Evolutionary conservation across 306 rosid genomes (phyloP), one percentile per base, ranked within the genome.

Genomic region (Amphicarpaea edgeworthii): DNA sequence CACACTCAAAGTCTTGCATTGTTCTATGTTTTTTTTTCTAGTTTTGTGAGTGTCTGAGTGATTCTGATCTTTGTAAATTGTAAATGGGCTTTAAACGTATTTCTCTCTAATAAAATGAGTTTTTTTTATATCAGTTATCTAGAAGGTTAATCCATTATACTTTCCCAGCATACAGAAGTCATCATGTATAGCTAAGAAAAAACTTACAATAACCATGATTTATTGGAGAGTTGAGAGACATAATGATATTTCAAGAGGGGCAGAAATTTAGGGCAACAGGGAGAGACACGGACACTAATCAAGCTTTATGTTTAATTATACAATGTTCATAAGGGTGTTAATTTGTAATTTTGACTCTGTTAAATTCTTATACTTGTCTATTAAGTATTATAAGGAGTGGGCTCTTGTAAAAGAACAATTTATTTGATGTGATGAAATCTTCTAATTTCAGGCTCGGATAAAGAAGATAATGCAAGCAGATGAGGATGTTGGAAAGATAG

Each of bases 401-500:
- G 28, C 34, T 68, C 40, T 60, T 67, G 49, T 24, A 42, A 81
- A 57, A n/a, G 32, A 51, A 19, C 47, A 15, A 43, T 68, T 37
- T 49, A 17, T 45, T 50, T 80, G 72, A 81, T 77, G 26, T 30
- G 70, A 81, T 42, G 47, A 15, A 64, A 62, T 70, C 58, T 47
- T 68, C 32, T 59, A 73, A 67, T 62, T 79, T 81, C 93, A 94
- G 98, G 95, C 97, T 75, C 93, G 98, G 53, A 94, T 94, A n/a
- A 94, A 94, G 86, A 94, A 94, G 86, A 94, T 94, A 51, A 94
- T 94, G 97, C 98, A 94, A 91, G 96, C 98, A 53, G 98, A 94
- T 67, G 97, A 94, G 61, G 98, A 94, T 73, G 93, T 94, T 85
- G 98, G 98, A 32, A 94, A 94, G 89, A 94, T 94, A 82, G 98